Evolutionary conservation across 495 filamentous ascomycete genomes (phyloP), one percentile per base, ranked within the genome.

Genomic region (Lophiotrema nucula): DNA sequence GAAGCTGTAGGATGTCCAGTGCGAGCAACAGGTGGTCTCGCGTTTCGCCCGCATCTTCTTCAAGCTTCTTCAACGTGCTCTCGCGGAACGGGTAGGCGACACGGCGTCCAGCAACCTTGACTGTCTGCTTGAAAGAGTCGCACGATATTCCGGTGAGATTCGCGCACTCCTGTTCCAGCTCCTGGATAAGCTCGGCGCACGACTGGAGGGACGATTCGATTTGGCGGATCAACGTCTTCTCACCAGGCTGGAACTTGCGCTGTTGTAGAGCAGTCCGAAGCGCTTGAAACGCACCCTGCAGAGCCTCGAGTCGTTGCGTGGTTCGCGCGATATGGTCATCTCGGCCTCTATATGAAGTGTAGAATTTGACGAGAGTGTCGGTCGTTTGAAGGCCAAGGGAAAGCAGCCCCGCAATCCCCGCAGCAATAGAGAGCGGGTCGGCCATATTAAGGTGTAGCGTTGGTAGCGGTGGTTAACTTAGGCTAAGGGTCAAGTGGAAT

Each of bases 141-240:
- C 18, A 23, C 12, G 18, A 27, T 39, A 19, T 2, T 25, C 22
- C 31, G 5, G 4, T 23, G 33, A 52, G 22, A 39, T 42, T 55
- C n/a, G 49, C 1, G 39, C 60, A 69, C 53, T 72, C 67, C 2
- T 31, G 25, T 31, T 69, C 56, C 2, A 75, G 60, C 47, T 73
- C 71, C 1, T 28, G 54, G 35, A 75, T 70, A 42, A 64, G 55
- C 11, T 66, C 64, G 1, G 63, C 50, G 48, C 72, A 73, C 22
- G 13, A 28, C 8, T 55, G 39, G 52, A 55, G 12, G 19, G 52
- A 55, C n/a, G 52, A 45, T 47, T 55, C 52, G 13, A 55, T 47
- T 27, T 19, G 22, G 39, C 25, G 16, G 39, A 55, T 27, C 41
- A 55, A 21, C 18, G 24, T 33, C 41, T 47, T n/a, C 25, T 55